Evolutionary conservation across 768 basidiomycete genomes (phyloP), one percentile per base, ranked within the genome.

Genomic region (Lanmaoa pseudosensibilis): DNA sequence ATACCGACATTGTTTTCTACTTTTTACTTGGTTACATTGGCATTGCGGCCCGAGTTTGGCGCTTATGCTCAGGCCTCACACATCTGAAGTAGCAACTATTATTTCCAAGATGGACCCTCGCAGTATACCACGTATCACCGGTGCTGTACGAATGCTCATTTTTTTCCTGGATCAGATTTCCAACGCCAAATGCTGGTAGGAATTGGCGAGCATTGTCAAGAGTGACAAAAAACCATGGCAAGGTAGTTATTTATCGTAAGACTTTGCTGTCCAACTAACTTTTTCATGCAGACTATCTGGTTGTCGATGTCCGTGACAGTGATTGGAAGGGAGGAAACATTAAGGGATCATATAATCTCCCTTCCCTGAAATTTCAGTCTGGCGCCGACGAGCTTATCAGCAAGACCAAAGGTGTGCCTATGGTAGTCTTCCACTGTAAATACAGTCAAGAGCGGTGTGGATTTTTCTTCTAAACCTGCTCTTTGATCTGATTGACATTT

Each of bases 251-350:
- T 43, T 39, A 11, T 27, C 34, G 11, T 44, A 32, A 16, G 13
- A n/a, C n/a, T 43, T 34, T 47, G 15, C 11, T 13, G 33, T 37
- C 21, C 19, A 39, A n/a, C 53, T 46, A 30, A 55, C 37, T 18
- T 11, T 39, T 39, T 33, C 32, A 13, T 37, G 41, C 48, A 72
- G 89, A 92, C 67, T 93, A 85, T 67, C 69, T 87, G 32, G 79
- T 94, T 43, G 81, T 94, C 39, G 92, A 94, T 69, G 92, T 94
- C 33, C 85, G 92, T n/a, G 91, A 92, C 69, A 82, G 86, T 54
- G 92, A 94, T 61, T 89, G 79, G 71, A 75, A 67, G 12, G 92
- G 92, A 61, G 92, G 92, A 37, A 87, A 93, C 68, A 90, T 94
- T 69, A 83, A 80, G 61, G 79, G 81, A 58, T 78, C 82, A 40